phyloP scores from a whole-genome alignment of 768 basidiomycete genomes.

The Trichaptum fuscoviolaceum region DNA sequence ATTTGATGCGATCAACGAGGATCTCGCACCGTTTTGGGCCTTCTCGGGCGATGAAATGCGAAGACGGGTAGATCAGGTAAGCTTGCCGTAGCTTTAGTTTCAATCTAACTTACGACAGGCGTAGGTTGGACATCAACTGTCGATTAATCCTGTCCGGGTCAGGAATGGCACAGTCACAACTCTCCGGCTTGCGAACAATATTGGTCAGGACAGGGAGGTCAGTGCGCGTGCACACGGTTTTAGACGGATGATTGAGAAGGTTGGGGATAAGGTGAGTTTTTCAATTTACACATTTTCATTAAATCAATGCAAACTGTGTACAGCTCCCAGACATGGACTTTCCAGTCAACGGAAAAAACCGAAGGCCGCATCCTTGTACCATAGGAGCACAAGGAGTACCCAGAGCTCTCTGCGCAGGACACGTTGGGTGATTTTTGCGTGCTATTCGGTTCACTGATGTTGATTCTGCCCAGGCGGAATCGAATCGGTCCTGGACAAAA shows the following conservation, averaged over 20 bases:
- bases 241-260: constrained; percentile 66
- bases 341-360: constrained; percentile 86
- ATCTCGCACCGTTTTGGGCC: constrained; percentile 82
- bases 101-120: not conserved
- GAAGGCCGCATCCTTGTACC: constrained; percentile 94
- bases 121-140: constrained; percentile 73
- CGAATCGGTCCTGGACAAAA: constrained; percentile 41
- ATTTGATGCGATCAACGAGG: constrained; percentile 73
- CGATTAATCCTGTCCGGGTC: constrained; percentile 83
- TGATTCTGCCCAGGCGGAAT: not conserved
- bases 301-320: constrained; percentile 8
- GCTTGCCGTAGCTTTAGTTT: constrained; percentile 6
- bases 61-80: constrained; percentile 53
- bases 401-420: constrained; percentile 56
- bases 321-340: constrained; percentile 94
- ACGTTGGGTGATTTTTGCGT: constrained; percentile 19
- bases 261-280: constrained; percentile 51
- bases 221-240: constrained; percentile 79
- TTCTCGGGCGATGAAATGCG: constrained; percentile 70
- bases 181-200: constrained; percentile 37
- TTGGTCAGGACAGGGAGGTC: constrained; percentile 60
- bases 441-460: not conserved
- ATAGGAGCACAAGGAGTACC: constrained; percentile 76
- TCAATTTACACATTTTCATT: constrained; percentile 1
- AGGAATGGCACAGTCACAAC: constrained; percentile 48